phyloP scores from a whole-genome alignment of 768 basidiomycete species.

The Ramaria sp. region DNA sequence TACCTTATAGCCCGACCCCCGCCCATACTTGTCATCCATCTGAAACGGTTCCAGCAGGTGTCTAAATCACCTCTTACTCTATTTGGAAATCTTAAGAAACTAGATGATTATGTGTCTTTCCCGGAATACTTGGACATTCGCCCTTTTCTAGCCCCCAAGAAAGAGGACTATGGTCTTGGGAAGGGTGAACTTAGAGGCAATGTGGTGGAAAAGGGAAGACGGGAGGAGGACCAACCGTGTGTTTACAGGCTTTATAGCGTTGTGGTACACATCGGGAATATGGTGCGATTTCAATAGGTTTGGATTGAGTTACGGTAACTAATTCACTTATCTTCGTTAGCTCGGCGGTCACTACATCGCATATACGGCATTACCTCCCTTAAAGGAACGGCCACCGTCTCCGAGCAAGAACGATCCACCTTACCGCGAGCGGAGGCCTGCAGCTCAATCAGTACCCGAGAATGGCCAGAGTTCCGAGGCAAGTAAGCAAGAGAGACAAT shows the following conservation, averaged over 20 bases:
- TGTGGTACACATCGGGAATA: slow-evolving; percentile 79
- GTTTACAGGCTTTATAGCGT: slow-evolving; percentile 71
- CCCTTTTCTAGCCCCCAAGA: slow-evolving; percentile 78
- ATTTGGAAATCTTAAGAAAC: slow-evolving; percentile 55
- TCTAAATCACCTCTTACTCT: slow-evolving; percentile 51
- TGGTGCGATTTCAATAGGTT: slow-evolving; percentile 42
- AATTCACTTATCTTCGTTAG: slow-evolving; percentile 23
- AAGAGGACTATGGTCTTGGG: slow-evolving; percentile 56
- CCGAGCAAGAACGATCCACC: background rate
- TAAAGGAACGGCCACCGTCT: background rate
- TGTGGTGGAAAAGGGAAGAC: slow-evolving; percentile 9
- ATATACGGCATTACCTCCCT: slow-evolving; percentile 61
- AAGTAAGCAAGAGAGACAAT: slow-evolving; percentile 36
- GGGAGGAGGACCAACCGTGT: slow-evolving; percentile 27
- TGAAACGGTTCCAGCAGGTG: slow-evolving; percentile 90
- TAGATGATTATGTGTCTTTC: slow-evolving; percentile 88
- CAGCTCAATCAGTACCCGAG: background rate
- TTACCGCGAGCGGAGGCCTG: background rate
- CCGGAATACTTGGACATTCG: slow-evolving; percentile 77
- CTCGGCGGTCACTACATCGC: slow-evolving; percentile 86
- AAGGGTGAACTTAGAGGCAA: slow-evolving; percentile 12
- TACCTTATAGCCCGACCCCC: slow-evolving; percentile 84
- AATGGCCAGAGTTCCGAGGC: background rate
- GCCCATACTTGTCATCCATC: slow-evolving; percentile 81
- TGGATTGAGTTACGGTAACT: background rate